Base-by-base conservation (phyloP, 2,329 filamentous ascomycete species). In the Botrytis tulipae region DNA sequence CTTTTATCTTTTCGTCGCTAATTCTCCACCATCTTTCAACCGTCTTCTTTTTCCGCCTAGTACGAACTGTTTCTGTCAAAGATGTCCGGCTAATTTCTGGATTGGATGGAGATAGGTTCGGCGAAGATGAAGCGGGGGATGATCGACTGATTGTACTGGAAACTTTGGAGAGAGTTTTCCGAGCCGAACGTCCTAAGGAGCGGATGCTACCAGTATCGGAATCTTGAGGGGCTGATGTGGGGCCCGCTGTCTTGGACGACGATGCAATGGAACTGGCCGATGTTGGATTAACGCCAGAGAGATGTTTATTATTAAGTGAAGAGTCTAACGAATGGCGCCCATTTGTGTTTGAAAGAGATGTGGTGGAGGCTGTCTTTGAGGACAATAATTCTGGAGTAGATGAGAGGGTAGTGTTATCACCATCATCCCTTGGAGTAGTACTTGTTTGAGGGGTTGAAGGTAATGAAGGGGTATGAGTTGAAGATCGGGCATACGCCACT, bases 1-100 rank as follows among this genome's bases (percentile, higher is more conserved):
- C 95, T 81, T 95, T 96, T 79, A 98, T 90, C 83, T 97, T 97
- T 77, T 99, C 96, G 81, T 99, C 96, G 77, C 95, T 98, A 77
- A 99, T 97, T 51, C 96, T 90, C 96, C 96, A 99, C 96, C 96
- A 99, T 59, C 92, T 90, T 80, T 97, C 92, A 62, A 87, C 88
- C 20, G 85, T 83, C 79, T 89, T 90, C 77, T 87, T 88, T 74
- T 87, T 89, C 77, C 88, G 90, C 76, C 85, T 88, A 51, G 86
- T 72, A 22, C 75, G 68, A 8, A 73, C 66, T 20, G 71, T n/a
- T 51, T 76, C 75, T 35, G 73, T 73, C 22, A 75, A 42, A 22
- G 71, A 75, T 29, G 72, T 73, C 29, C 70, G 70, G 1, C 62
- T 46, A 2, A 44, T 71, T n/a, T 66, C 69, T 35, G 35, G 73